These are phyloP conservation scores for Phaeosphaeria sp. DNA, from an alignment of 2,329 filamentous ascomycete species.

Conservation along the genomic window DNA sequence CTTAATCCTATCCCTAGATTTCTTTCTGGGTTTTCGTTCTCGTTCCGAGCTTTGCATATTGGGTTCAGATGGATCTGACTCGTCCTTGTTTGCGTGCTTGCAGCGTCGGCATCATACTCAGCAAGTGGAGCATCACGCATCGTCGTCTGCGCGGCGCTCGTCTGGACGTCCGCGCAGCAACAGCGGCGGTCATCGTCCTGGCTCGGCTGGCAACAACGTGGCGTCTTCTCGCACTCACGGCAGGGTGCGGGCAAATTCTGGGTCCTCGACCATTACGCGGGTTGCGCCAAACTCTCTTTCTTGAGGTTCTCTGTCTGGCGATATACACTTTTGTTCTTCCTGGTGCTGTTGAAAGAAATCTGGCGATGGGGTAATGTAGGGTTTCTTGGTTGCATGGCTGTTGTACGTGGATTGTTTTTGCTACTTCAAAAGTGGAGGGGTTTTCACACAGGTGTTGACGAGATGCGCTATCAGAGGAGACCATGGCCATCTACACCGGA, in stretches of 20 bases:
- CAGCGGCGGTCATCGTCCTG: conserved; percentile 41
- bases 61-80: conserved; percentile 49
- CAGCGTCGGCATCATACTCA: conserved; percentile 48
- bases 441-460: conserved; percentile 9
- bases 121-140: conserved; percentile 43
- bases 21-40: conserved; percentile 40
- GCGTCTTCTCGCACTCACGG: conserved; percentile 36
- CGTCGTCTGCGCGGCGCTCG: conserved; percentile 40
- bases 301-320: conserved; percentile 3
- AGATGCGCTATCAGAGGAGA: neutral
- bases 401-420: conserved; percentile 3
- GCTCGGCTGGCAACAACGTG: conserved; percentile 37
- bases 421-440: conserved; percentile 8
- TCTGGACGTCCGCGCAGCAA: conserved; percentile 48
- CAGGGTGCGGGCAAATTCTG: conserved; percentile 40
- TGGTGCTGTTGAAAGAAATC: neutral
- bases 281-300: conserved; percentile 17
- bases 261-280: conserved; percentile 32
- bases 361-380: conserved; percentile 1
- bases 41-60: conserved; percentile 42
- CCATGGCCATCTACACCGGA: conserved; percentile 6
- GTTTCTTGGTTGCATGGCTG: conserved; percentile 3
- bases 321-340: conserved; percentile 2
- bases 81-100: conserved; percentile 45
- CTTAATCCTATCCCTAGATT: conserved; percentile 50